Conservation (phyloP, 1,284 basidiomycete genomes). For the Schizopora paradoxa region DNA sequence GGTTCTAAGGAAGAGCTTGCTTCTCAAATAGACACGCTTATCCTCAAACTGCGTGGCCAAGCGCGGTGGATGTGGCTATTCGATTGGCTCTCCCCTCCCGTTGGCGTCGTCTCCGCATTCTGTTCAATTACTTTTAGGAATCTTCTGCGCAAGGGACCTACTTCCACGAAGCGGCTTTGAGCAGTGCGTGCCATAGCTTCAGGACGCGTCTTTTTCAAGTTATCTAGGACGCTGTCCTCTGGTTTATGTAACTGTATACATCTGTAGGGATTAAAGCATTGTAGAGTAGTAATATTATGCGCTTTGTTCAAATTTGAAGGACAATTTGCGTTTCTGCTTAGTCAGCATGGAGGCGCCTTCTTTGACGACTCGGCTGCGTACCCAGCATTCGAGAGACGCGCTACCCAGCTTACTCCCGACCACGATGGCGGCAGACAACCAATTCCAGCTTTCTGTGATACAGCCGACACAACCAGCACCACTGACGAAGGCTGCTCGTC, state of each 20-base stretch:
- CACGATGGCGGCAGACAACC: conserved; percentile 35
- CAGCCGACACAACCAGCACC: conserved; percentile 37
- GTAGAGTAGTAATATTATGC: not conserved
- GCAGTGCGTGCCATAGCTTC: too few relatives aligned
- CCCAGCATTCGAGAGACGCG: not conserved
- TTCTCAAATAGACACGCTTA: conserved; percentile 61
- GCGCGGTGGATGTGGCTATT: conserved; percentile 64
- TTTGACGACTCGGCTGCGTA: not conserved
- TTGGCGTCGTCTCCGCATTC: conserved; percentile 45
- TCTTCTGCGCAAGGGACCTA: too few relatives aligned
- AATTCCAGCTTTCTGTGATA: conserved; percentile 48
- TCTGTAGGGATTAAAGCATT: not conserved
- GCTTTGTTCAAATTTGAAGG: too few relatives aligned
- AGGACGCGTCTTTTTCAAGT: too few relatives aligned
- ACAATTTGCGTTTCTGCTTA: not conserved
- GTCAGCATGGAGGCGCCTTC: not conserved
- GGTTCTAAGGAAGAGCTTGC: conserved; percentile 67
- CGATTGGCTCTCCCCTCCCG: conserved; percentile 81
- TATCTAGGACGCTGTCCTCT: too few relatives aligned
- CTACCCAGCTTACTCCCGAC: not conserved
- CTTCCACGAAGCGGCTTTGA: too few relatives aligned
- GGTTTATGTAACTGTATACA: too few relatives aligned
- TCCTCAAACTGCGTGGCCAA: conserved; percentile 49
- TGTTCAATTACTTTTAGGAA: too few relatives aligned
- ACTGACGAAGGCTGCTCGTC: conserved; percentile 47